Evolutionary conservation across 352 stramenopile species (phyloP).

Genomic region (Globisporangium mamillatum): DNA sequence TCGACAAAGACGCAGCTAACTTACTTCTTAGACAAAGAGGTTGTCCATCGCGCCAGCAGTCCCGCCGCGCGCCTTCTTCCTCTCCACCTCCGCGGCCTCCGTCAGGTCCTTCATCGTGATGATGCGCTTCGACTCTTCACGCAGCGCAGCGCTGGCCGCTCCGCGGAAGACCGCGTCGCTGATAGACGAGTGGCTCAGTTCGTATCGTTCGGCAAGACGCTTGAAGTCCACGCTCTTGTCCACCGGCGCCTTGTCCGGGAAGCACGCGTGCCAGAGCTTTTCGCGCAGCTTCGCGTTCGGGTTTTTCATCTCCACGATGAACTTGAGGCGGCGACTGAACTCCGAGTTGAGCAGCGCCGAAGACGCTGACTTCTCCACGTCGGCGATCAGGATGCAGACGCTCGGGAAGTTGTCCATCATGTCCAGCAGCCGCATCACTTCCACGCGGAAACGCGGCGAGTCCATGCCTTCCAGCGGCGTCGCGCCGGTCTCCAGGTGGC

Average conservation of each 20-base stretch:
- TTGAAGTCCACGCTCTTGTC: conserved; percentile 64
- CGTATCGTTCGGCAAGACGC: conserved; percentile 66
- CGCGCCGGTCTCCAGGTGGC: conserved; percentile 56
- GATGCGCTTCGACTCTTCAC: conserved; percentile 47
- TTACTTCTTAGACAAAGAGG: conserved; percentile 67
- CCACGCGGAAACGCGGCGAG: conserved; percentile 69
- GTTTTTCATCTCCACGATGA: conserved; percentile 83
- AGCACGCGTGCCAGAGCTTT: conserved; percentile 75
- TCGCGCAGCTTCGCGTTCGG: conserved; percentile 69
- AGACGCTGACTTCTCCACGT: conserved; percentile 50
- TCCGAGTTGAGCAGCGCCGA: conserved; percentile 61
- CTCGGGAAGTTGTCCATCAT: conserved; percentile 80
- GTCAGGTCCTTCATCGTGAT: conserved; percentile 84
- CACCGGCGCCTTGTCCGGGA: conserved; percentile 64
- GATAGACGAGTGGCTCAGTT: conserved; percentile 75
- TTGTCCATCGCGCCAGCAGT: conserved; percentile 66
- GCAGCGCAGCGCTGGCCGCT: conserved; percentile 65
- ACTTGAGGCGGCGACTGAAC: conserved; percentile 74
- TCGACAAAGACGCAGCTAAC: neutral
- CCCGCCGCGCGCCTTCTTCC: conserved; percentile 61
- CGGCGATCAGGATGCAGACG: conserved; percentile 72
- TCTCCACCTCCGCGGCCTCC: conserved; percentile 69
- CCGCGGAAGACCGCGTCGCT: conserved; percentile 82
- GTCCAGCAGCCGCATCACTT: conserved; percentile 73
- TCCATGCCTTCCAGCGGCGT: conserved; percentile 59